phyloP scores from a whole-genome alignment of 371 early-diverging fungal genomes.

The Mucor mucedo region DNA sequence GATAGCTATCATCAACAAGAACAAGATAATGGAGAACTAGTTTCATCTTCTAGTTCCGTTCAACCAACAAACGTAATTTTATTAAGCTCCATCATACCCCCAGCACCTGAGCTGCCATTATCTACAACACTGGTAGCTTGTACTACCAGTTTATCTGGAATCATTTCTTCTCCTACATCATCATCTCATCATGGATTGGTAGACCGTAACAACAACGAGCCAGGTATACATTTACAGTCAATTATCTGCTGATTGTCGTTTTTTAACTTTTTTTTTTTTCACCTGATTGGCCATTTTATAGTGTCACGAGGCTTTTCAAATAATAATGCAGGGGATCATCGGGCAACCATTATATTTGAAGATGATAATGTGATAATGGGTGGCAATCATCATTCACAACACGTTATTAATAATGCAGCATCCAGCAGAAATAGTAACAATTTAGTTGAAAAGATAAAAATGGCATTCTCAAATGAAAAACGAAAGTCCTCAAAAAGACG shows the following conservation, averaged over 20 bases:
- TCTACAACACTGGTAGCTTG: conserved; percentile 29
- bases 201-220: background rate
- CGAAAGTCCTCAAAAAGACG: conserved; percentile 12
- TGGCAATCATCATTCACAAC: conserved; percentile 2
- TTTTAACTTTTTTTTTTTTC: no score
- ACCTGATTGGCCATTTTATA: background rate
- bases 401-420: background rate
- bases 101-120: conserved; percentile 20
- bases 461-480: conserved; percentile 39
- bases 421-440: conserved; percentile 13
- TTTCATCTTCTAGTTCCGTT: conserved; percentile 8
- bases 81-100: conserved; percentile 7
- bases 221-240: background rate
- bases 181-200: background rate
- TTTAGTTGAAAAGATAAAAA: conserved; percentile 45
- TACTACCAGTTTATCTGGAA: conserved; percentile 29
- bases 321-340: conserved; percentile 24
- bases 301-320: conserved; percentile 8
- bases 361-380: conserved; percentile 10
- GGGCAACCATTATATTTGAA: conserved; percentile 9
- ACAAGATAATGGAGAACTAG: background rate
- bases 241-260: background rate
- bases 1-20: background rate
- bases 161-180: conserved; percentile 14
- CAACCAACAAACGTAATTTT: conserved; percentile 10